phyloP scores from a whole-genome alignment of 495 filamentous ascomycete genomes.

The Lentithecium fluviatile region DNA sequence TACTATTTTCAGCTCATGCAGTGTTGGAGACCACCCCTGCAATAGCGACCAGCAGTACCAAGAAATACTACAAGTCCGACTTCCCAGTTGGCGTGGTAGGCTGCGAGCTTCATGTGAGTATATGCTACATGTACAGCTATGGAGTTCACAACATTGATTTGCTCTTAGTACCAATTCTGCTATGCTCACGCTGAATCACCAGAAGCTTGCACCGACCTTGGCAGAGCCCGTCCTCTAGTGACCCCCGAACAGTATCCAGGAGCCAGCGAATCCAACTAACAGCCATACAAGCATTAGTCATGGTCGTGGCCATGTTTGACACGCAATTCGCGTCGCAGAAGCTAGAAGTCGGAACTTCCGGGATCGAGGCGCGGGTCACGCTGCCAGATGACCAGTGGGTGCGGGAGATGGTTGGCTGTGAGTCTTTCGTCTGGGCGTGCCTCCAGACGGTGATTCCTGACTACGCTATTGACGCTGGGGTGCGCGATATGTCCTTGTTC shows the following conservation, averaged over 20 bases:
- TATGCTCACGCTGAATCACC: too few relatives aligned
- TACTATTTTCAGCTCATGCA: too few relatives aligned
- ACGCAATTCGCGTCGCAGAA: not conserved
- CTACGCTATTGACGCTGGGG: conserved; percentile 9
- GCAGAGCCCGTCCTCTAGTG: not conserved
- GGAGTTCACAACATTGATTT: not conserved
- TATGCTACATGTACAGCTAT: too few relatives aligned
- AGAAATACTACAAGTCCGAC: conserved; percentile 12
- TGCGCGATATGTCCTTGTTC: too few relatives aligned
- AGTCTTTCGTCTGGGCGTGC: conserved; percentile 1
- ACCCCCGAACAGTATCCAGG: not conserved
- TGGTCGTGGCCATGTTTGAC: not conserved
- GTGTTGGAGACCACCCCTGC: too few relatives aligned
- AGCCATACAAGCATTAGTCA: not conserved
- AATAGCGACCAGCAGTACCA: too few relatives aligned
- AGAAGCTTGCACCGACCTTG: not conserved
- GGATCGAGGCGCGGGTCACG: not conserved
- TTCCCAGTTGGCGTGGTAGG: not conserved
- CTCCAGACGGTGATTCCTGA: conserved; percentile 7
- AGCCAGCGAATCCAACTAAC: not conserved
- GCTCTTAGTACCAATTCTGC: not conserved
- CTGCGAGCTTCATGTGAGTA: too few relatives aligned
- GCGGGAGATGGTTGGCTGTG: conserved; percentile 8
- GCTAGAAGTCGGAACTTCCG: not conserved
- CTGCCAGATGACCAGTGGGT: conserved; percentile 20